phyloP scores from a whole-genome alignment of 1,139 yeast genomes.

The Protomyces pachydermus region DNA sequence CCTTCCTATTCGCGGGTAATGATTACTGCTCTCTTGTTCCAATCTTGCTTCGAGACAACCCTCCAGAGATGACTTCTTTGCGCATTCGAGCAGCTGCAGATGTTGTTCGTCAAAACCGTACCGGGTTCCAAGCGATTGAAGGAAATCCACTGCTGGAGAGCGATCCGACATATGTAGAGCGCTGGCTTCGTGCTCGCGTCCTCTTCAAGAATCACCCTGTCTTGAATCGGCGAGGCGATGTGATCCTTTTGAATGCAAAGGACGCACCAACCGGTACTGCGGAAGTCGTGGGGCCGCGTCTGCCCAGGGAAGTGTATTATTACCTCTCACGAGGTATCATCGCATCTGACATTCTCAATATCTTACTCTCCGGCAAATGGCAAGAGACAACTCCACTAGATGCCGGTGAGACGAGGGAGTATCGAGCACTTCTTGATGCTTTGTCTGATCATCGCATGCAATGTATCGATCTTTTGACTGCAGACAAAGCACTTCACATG shows the following conservation, averaged over 20 bases:
- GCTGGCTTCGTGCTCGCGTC: conserved; percentile 43
- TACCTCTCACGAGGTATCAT: conserved; percentile 75
- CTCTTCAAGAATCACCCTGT: conserved; percentile 63
- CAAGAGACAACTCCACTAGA: conserved; percentile 68
- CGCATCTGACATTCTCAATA: conserved; percentile 60
- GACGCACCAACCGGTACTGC: conserved; percentile 71
- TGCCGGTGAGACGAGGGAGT: conserved; percentile 48
- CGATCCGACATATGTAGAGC: conserved; percentile 38
- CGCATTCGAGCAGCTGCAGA: conserved; percentile 44
- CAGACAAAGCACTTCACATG: conserved; percentile 67
- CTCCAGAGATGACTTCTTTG: conserved; percentile 39
- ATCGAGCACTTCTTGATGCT: conserved; percentile 51
- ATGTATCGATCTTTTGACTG: conserved; percentile 54
- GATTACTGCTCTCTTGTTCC: conserved; percentile 69
- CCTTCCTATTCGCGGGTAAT: conserved; percentile 73
- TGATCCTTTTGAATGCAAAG: conserved; percentile 50
- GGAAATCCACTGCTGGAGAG: conserved; percentile 36
- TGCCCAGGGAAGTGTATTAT: conserved; percentile 81
- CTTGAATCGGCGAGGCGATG: conserved; percentile 61
- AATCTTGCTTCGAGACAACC: conserved; percentile 39
- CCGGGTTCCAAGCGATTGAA: conserved; percentile 41
- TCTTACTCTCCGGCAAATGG: conserved; percentile 60
- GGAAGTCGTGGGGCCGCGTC: conserved; percentile 74
- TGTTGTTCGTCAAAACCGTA: conserved; percentile 46
- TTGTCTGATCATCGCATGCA: conserved; percentile 53